phyloP scores from a whole-genome alignment of 2,329 filamentous ascomycete species.

The Eutypa lata region DNA sequence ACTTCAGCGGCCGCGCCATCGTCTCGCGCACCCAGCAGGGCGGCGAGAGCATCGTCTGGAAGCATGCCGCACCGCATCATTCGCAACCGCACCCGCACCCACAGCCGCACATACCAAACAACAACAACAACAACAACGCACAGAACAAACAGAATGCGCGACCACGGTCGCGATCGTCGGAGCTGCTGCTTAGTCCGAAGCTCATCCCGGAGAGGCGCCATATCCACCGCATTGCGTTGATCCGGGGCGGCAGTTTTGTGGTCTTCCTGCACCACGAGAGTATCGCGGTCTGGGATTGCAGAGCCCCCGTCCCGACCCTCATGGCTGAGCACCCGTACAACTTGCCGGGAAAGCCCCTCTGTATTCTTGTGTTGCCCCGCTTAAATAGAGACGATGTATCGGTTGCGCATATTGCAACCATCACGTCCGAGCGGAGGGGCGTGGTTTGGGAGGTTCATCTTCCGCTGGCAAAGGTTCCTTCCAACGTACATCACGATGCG shows the following conservation, averaged over 20 bases:
- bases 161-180: constrained; percentile 23
- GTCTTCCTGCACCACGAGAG: constrained; percentile 72
- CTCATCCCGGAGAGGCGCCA: constrained; percentile 64
- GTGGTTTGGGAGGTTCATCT: constrained; percentile 76
- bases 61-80: constrained; percentile 41
- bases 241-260: constrained; percentile 75
- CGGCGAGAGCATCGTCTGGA: constrained; percentile 80
- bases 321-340: constrained; percentile 59
- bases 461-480: constrained; percentile 34
- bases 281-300: constrained; percentile 78
- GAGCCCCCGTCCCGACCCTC: constrained; percentile 53
- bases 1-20: constrained; percentile 74
- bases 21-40: constrained; percentile 74
- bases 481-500: not conserved
- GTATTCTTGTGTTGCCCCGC: constrained; percentile 71
- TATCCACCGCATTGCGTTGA: constrained; percentile 76
- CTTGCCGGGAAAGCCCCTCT: constrained; percentile 69
- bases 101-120: too few species aligned
- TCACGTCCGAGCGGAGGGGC: constrained; percentile 74
- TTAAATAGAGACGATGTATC: constrained; percentile 54
- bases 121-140: too few species aligned
- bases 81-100: too few species aligned
- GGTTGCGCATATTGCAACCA: constrained; percentile 72
- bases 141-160: too few species aligned
- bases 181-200: constrained; percentile 60